Conservation (phyloP, 2,329 filamentous ascomycete species). For the Colletotrichum sp. region DNA sequence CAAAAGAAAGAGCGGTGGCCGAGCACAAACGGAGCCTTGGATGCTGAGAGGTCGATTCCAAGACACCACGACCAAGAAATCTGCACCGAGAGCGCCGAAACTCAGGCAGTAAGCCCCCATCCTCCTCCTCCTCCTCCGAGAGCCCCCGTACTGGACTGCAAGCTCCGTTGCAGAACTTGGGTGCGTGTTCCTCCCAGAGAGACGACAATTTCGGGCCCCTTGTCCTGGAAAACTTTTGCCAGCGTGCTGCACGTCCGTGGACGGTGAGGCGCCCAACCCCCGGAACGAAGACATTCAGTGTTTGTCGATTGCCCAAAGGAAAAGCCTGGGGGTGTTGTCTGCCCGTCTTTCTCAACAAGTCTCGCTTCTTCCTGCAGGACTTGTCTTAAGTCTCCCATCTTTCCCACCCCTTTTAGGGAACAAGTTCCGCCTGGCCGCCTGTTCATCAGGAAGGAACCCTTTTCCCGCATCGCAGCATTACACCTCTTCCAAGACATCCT, state of each 20-base stretch:
- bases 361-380: constrained; percentile 28
- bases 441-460: neutral
- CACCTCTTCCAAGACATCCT: constrained; percentile 21
- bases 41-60: constrained; percentile 51
- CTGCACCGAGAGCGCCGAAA: constrained; percentile 46
- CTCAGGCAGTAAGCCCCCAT: neutral
- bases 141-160: constrained; percentile 13
- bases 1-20: constrained; percentile 54
- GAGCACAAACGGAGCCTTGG: constrained; percentile 50
- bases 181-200: constrained; percentile 28
- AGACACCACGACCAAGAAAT: constrained; percentile 55
- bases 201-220: constrained; percentile 36
- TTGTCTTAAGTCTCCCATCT: constrained; percentile 33
- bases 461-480: constrained; percentile 9
- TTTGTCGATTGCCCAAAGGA: constrained; percentile 14
- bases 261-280: constrained; percentile 3
- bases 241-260: neutral
- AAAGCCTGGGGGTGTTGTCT: constrained; percentile 11
- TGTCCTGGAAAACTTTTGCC: constrained; percentile 30
- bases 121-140: neutral
- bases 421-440: neutral
- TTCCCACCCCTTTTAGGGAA: constrained; percentile 18
- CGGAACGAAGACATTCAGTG: constrained; percentile 10
- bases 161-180: constrained; percentile 7
- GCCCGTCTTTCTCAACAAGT: constrained; percentile 4